Base-by-base conservation (phyloP, 2,329 filamentous ascomycete genomes). In the Fusarium paranaense region DNA sequence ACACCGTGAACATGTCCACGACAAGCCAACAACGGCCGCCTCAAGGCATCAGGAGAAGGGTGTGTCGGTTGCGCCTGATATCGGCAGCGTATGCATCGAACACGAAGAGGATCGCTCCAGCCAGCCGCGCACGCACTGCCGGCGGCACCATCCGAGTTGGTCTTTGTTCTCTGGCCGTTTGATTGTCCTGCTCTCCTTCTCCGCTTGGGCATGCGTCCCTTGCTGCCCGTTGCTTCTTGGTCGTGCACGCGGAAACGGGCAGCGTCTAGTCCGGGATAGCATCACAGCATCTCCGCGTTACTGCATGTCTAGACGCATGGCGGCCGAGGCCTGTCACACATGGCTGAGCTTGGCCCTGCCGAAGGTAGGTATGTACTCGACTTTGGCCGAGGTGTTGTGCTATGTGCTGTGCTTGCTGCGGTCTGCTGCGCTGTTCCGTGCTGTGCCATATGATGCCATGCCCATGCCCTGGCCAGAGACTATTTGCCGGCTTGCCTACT, bases 231-330 rank as follows among this genome's bases (percentile, higher is more conserved):
- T 42, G 57, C 37, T 30, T 32, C 42, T 45, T 52, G 64, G 58
- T 64, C 56, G 62, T 68, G 63, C 63, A 68, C 67, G 69, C 56
- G 72, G 61, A 68, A 69, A 63, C 54, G 63, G 65, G 67, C 62
- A 57, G 59, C 54, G 56, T 75, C 69, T 60, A 70, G 57, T 68
- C 54, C 64, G 54, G 57, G 62, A 73, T 69, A 64, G 38, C 64
- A 64, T 71, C 66, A 72, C 64, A 59, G 71, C 65, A 63, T 65
- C 71, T 74, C 75, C 71, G 73, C 61, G 62, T 59, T 74, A 62
- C 66, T 76, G 74, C 72, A 75, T 66, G 64, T 59, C 50, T 75
- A 54, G 60, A 77, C 73, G 74, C 76, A 76, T 62, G 64, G 61
- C 59, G 64, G 52, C 45, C 54, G 62, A 67, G 63, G 38, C 62